phyloP scores from a whole-genome alignment of 1,139 yeast species.

The Saccharomyces hybrid region DNA sequence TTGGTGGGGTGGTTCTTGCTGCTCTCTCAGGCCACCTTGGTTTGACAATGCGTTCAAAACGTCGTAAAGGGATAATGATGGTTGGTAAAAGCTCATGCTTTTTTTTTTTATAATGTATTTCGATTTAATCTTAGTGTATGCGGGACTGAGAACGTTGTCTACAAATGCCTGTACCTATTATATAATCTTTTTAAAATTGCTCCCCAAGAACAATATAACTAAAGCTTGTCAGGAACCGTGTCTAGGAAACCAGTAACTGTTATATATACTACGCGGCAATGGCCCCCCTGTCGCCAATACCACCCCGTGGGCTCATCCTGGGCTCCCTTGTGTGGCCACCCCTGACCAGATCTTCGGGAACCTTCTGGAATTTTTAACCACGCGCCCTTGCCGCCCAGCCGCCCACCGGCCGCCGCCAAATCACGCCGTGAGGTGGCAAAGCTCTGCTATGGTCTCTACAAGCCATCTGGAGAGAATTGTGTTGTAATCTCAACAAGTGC shows the following conservation, averaged over 20 bases:
- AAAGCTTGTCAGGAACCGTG: neutral
- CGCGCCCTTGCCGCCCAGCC: neutral
- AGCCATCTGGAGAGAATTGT: neutral
- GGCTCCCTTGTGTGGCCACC: neutral
- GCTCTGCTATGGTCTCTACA: neutral
- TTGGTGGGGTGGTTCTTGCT: conserved; percentile 5
- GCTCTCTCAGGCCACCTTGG: conserved; percentile 16
- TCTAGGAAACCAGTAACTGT: neutral
- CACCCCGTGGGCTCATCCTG: neutral
- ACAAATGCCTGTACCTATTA: neutral
- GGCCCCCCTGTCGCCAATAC: neutral
- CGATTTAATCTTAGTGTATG: neutral
- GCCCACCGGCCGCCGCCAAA: neutral
- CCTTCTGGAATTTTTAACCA: neutral
- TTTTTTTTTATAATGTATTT: neutral
- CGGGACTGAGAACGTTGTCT: neutral
- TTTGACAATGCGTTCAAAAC: conserved; percentile 24
- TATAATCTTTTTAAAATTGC: neutral
- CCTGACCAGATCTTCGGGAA: neutral
- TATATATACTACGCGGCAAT: neutral
- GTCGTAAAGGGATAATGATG: conserved; percentile 27
- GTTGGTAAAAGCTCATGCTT: conserved; percentile 28
- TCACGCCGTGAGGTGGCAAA: neutral
- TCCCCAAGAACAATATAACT: neutral
- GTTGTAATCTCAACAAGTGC: neutral